Base-by-base conservation (phyloP, 2,329 filamentous ascomycete species). In the Ascochyta clinopodiicola region DNA sequence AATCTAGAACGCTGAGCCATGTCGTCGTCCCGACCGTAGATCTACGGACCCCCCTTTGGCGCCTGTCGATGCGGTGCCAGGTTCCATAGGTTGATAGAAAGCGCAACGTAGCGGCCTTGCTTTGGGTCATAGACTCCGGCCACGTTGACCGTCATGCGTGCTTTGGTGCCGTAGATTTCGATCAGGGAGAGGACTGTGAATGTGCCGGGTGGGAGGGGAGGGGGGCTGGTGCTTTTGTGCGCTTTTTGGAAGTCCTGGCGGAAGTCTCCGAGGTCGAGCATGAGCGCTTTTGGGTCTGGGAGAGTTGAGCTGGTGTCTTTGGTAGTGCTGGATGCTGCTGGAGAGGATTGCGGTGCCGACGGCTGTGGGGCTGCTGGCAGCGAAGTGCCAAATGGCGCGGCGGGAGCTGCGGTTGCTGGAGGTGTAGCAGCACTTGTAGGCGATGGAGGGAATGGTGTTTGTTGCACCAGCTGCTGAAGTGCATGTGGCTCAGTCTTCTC, bases 151-250 rank as follows among this genome's bases (percentile, higher is more conserved):
- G 77, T 75, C 51, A 78, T 61, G 37, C 69, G 71, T 0, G 77
- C 79, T 39, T 68, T 72, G 8, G 69, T 63, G 6, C 80, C 80
- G n/a, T 73, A 66, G 3, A 82, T 62, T 52, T 82, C 79, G 1
- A 83, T 69, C 31, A 81, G 51, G 4, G 80, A 81, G 1, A 71
- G 67, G 12, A 83, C 75, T 0, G 78, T 56, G 46, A 82, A 75
- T 3, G 72, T 74, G 3, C 81, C 81, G 12, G 79, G 73, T 5
- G 81, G 80, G 0, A 76, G 66, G 32, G 77, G 72, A 6, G 66
- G 50, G 1, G 39, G 17, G 17, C 17, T 3, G 1, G 17, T 4
- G 12, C 24, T 51, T 37, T 71, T 74, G 39, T 54, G 50, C 3
- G 60, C 24, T 48, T 61, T 68, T n/a, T 47, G 50, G 12, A 70